A percentile compares a stretch with the other conserved stretches of the same genome.
phyloP scores from a whole-genome alignment of 768 basidiomycete species.

The Auriscalpium orientale region DNA sequence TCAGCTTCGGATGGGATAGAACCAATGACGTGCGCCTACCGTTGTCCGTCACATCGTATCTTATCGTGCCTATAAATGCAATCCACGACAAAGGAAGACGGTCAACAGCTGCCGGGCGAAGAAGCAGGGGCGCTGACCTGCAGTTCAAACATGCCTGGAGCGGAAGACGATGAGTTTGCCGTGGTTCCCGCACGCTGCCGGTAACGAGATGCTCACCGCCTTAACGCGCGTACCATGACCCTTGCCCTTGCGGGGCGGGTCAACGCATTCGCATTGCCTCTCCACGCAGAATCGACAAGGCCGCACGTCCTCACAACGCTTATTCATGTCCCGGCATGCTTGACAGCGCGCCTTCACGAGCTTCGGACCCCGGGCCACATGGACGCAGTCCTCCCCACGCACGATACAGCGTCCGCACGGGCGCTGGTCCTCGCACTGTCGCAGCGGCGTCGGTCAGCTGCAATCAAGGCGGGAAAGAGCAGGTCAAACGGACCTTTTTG shows the following conservation, averaged over 20 bases:
- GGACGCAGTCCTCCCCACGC: constrained; percentile 47
- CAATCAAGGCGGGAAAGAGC: neutral
- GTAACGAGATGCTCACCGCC: constrained; percentile 34
- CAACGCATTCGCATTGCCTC: constrained; percentile 39
- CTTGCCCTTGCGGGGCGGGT: constrained; percentile 39
- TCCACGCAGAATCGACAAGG: constrained; percentile 49
- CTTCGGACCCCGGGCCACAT: constrained; percentile 49
- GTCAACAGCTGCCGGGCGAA: neutral
- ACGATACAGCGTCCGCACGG: constrained; percentile 54
- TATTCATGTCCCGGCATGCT: constrained; percentile 46
- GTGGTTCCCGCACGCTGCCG: neutral
- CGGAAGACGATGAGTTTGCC: neutral
- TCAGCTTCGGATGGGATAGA: neutral
- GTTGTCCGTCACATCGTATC: constrained; percentile 13
- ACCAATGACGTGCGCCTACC: constrained; percentile 3
- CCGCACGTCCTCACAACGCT: constrained; percentile 50
- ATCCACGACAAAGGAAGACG: neutral
- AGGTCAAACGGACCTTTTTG: constrained; percentile 41
- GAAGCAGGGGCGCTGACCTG: constrained; percentile 7
- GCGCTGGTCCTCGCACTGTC: constrained; percentile 54
- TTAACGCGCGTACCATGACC: constrained; percentile 57
- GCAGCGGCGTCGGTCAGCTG: neutral
- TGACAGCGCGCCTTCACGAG: constrained; percentile 54
- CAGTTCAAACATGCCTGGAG: constrained; percentile 18
- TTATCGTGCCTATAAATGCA: constrained; percentile 11